phyloP scores from a whole-genome alignment of 73 alveolate genomes.

The Loxodes magnus region DNA sequence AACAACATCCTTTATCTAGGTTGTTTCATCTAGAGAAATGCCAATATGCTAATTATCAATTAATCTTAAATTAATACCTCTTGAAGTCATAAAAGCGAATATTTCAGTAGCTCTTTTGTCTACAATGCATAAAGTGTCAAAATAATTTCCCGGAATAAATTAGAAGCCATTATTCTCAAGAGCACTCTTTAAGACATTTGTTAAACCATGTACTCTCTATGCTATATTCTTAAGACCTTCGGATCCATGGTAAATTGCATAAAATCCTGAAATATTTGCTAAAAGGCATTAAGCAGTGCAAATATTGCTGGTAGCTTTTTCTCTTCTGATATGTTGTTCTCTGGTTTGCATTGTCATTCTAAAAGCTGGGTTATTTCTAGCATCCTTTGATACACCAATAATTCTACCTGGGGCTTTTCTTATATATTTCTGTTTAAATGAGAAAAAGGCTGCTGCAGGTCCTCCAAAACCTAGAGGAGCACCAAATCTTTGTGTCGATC shows the following conservation, averaged over 20 bases:
- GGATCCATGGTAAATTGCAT: conserved; percentile 29
- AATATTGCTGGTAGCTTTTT: conserved; percentile 80
- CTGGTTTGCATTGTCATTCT: conserved; percentile 92
- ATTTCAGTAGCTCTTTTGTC: conserved; percentile 9
- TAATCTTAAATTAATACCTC: conserved; percentile 51
- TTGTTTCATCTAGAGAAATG: conserved; percentile 72
- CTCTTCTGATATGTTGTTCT: conserved; percentile 90
- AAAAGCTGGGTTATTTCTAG: conserved; percentile 52
- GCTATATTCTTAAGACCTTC: conserved; percentile 68
- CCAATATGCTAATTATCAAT: conserved; percentile 31
- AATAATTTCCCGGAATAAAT: conserved; percentile 17
- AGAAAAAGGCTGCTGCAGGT: conserved; percentile 91
- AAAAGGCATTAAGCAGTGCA: conserved; percentile 91
- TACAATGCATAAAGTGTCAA: background rate
- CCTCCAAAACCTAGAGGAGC: conserved; percentile 95
- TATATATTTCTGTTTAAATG: conserved; percentile 59
- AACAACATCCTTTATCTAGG: conserved; percentile 44
- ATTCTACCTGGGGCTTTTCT: conserved; percentile 92
- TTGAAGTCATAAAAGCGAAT: conserved; percentile 3
- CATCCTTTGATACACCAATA: conserved; percentile 77
- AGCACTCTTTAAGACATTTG: conserved; percentile 22
- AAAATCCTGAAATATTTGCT: conserved; percentile 85
- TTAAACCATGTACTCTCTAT: conserved; percentile 39
- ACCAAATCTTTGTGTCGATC: conserved; percentile 84
- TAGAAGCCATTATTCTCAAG: conserved; percentile 21